These are phyloP conservation scores for Tylopilus sp. DNA, from an alignment of 1,284 basidiomycete genomes.

Conservation along the genomic window DNA sequence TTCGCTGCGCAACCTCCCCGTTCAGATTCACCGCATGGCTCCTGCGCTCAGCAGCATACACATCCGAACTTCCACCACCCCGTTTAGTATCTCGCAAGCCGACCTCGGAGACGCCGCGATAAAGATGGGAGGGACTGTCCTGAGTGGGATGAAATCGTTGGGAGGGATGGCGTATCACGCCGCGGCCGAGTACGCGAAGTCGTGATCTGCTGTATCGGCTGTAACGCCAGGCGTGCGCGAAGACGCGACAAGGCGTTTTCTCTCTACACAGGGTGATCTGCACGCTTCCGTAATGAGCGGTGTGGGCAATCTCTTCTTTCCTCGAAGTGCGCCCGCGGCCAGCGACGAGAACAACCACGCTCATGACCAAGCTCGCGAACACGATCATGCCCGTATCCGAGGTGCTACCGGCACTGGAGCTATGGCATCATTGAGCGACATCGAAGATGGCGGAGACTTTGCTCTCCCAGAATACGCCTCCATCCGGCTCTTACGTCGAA, in stretches of 20 bases:
- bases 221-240: conserved; percentile 13
- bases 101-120: conserved; percentile 54
- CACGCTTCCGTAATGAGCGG: conserved; percentile 19
- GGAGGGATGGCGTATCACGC: conserved; percentile 60
- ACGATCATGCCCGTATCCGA: conserved; percentile 8
- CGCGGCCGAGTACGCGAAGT: conserved; percentile 35
- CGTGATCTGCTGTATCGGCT: conserved; percentile 15
- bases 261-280: conserved; percentile 14
- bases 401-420: conserved; percentile 1
- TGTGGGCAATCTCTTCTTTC: conserved; percentile 40
- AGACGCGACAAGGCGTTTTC: conserved; percentile 7
- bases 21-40: conserved; percentile 23
- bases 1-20: conserved; percentile 48
- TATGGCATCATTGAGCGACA: conserved; percentile 10
- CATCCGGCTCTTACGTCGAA: conserved; percentile 43
- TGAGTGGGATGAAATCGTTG: conserved; percentile 60
- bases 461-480: neutral
- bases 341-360: conserved; percentile 22
- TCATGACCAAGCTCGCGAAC: conserved; percentile 8
- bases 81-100: conserved; percentile 38
- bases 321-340: conserved; percentile 58
- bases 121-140: conserved; percentile 56
- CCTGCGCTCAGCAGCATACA: conserved; percentile 18
- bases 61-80: conserved; percentile 17
- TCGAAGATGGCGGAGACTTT: conserved; percentile 9